Evolutionary conservation across 2,329 filamentous ascomycete genomes (phyloP).

Genomic region (Metarhizium album): DNA sequence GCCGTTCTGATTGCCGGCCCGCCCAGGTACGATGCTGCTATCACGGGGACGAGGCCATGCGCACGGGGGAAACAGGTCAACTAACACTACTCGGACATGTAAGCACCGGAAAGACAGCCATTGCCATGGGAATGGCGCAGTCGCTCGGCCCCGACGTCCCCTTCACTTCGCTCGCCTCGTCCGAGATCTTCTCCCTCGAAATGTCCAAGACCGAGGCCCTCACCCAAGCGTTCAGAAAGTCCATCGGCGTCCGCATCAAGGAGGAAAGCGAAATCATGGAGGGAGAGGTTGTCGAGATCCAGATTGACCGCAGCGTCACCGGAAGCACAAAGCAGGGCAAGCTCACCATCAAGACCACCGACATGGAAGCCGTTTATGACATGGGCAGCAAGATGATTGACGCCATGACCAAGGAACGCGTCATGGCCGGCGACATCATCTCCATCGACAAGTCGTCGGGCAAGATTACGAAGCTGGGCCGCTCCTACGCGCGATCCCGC

Average conservation of each 20-base stretch:
- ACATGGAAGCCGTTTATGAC: conserved; percentile 99
- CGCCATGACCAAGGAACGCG: conserved; percentile 97
- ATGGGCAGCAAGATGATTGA: conserved; percentile 99
- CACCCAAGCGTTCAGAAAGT: conserved; percentile 97
- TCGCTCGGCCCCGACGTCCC: conserved; percentile 89
- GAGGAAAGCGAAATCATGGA: conserved; percentile 99
- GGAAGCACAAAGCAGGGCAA: conserved; percentile 97
- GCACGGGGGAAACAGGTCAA: background rate
- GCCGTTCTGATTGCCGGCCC: conserved; percentile 92
- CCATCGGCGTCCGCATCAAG: conserved; percentile 95
- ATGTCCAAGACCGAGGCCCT: conserved; percentile 99
- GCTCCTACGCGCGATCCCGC: conserved; percentile 86
- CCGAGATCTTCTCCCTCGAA: conserved; percentile 96
- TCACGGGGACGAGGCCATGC: background rate
- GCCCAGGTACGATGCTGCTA: conserved; percentile 47
- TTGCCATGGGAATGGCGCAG: conserved; percentile 98
- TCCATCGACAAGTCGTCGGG: conserved; percentile 97
- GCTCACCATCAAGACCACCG: conserved; percentile 97
- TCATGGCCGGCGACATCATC: conserved; percentile 97
- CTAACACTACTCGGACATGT: conserved; percentile 8
- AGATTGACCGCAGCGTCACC: conserved; percentile 93
- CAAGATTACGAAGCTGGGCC: conserved; percentile 93
- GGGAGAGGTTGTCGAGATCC: conserved; percentile 96
- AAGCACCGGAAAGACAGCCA: conserved; percentile 95
- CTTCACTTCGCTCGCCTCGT: conserved; percentile 90